phyloP scores from a whole-genome alignment of 306 rosid genomes.

The Cucurbita maxima region DNA sequence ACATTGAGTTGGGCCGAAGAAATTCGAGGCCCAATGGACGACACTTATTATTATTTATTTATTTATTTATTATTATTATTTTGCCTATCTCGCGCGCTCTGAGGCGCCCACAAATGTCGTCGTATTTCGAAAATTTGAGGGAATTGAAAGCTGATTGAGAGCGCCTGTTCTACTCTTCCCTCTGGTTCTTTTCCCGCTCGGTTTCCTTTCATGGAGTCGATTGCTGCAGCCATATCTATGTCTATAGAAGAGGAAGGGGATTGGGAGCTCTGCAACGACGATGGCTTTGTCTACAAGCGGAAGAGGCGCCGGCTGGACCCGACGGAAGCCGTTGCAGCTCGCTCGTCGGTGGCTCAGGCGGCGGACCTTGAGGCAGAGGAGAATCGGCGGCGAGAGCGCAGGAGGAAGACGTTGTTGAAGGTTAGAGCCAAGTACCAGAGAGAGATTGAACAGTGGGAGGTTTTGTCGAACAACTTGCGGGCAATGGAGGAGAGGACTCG shows the following conservation, averaged over 20 bases:
- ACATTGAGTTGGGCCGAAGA: background rate
- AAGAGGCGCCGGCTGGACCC: conserved; percentile 8
- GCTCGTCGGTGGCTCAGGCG: background rate
- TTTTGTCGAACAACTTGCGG: conserved; percentile 10
- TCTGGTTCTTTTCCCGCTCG: background rate
- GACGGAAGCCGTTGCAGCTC: background rate
- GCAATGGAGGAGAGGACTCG: conserved; percentile 11
- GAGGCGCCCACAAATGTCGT: background rate
- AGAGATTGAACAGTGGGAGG: conserved; percentile 15
- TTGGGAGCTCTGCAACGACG: conserved; percentile 12
- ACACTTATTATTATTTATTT: too few relatives aligned
- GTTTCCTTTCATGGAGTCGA: background rate
- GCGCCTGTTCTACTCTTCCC: background rate
- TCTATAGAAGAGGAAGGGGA: background rate
- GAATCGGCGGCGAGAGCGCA: conserved; percentile 8
- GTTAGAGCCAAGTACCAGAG: conserved; percentile 3
- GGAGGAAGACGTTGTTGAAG: conserved; percentile 7
- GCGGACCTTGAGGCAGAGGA: conserved; percentile 3
- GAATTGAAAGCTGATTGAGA: background rate
- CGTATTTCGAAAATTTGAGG: background rate
- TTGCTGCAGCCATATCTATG: background rate
- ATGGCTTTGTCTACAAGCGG: conserved; percentile 13
- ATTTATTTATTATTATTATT: too few relatives aligned
- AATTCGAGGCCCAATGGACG: background rate
- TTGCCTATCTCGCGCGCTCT: background rate